These are phyloP conservation scores for Endocalyx cinctus DNA, from an alignment of 2,329 filamentous ascomycete genomes.

Conservation along the genomic window DNA sequence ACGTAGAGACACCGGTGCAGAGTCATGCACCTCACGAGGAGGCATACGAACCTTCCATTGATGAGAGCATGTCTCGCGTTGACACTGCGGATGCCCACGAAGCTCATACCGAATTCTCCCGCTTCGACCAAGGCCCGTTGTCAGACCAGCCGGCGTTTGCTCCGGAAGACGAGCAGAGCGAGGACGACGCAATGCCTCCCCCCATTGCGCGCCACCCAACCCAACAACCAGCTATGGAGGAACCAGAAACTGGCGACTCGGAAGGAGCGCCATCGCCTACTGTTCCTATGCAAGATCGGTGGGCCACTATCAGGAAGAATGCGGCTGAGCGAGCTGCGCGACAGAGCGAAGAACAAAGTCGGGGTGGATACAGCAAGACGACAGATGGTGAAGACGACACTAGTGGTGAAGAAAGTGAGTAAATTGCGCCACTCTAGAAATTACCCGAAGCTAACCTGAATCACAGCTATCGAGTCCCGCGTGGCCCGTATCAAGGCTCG, in stretches of 20 bases:
- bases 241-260: slow-evolving; percentile 21
- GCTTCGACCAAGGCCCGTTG: slow-evolving; percentile 86
- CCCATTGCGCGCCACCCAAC: slow-evolving; percentile 43
- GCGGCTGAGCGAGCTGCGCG: slow-evolving; percentile 75
- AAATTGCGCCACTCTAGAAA: not conserved
- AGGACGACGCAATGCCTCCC: slow-evolving; percentile 46
- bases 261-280: slow-evolving; percentile 25
- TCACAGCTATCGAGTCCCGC: slow-evolving; percentile 85
- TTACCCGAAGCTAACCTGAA: slow-evolving; percentile 18
- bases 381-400: slow-evolving; percentile 75
- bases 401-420: slow-evolving; percentile 69
- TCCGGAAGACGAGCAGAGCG: slow-evolving; percentile 49
- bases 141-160: slow-evolving; percentile 80
- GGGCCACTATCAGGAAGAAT: slow-evolving; percentile 95
- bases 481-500: slow-evolving; percentile 97
- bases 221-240: slow-evolving; percentile 8
- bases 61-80: slow-evolving; percentile 52
- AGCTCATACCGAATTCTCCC: slow-evolving; percentile 56
- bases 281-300: slow-evolving; percentile 64
- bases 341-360: slow-evolving; percentile 60
- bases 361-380: slow-evolving; percentile 51
- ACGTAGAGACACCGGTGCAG: slow-evolving; percentile 25
- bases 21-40: slow-evolving; percentile 25
- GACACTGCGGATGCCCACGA: slow-evolving; percentile 55
- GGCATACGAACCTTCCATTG: slow-evolving; percentile 40